These are phyloP conservation scores for Xerocomus brunneocitrinus DNA, from an alignment of 768 basidiomycete genomes.

Conservation along the genomic window DNA sequence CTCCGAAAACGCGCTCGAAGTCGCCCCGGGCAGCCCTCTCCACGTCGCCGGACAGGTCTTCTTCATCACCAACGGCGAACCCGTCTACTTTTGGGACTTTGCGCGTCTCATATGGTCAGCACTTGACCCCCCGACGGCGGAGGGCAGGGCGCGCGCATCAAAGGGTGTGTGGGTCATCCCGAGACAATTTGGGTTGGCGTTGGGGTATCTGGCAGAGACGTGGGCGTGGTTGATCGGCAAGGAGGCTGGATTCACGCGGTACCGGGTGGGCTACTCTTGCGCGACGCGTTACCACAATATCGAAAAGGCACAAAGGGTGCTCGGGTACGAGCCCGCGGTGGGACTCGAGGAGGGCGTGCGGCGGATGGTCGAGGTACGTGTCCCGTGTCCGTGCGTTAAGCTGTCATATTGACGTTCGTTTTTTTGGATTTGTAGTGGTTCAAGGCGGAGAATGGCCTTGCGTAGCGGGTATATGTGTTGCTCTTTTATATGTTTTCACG, in stretches of 20 bases:
- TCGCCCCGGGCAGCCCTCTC: constrained; percentile 51
- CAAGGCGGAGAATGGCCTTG: constrained; percentile 29
- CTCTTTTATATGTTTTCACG: neutral
- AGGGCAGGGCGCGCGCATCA: constrained; percentile 42
- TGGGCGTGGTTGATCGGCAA: constrained; percentile 69
- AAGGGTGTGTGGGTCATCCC: constrained; percentile 47
- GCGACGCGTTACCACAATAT: constrained; percentile 87
- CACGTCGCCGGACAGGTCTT: constrained; percentile 90
- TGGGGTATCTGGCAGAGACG: constrained; percentile 72
- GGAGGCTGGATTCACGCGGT: constrained; percentile 81
- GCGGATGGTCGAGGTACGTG: constrained; percentile 65
- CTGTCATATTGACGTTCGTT: neutral
- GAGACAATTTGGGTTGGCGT: constrained; percentile 57
- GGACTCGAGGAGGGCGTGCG: constrained; percentile 85
- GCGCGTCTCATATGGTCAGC: constrained; percentile 73
- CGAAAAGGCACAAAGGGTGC: constrained; percentile 84
- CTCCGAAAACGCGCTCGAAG: constrained; percentile 51
- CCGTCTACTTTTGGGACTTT: constrained; percentile 95
- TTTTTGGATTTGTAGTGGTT: constrained; percentile 19
- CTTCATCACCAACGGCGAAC: constrained; percentile 97
- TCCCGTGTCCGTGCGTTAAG: neutral
- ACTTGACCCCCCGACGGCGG: constrained; percentile 45
- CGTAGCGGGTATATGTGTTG: constrained; percentile 8
- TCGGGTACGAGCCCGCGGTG: constrained; percentile 91
- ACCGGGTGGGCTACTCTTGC: constrained; percentile 76